A percentile compares a stretch with the other conserved stretches of the same genome.
phyloP scores from a whole-genome alignment of 1,284 basidiomycete species.

The Pyrrhoderma noxium region DNA sequence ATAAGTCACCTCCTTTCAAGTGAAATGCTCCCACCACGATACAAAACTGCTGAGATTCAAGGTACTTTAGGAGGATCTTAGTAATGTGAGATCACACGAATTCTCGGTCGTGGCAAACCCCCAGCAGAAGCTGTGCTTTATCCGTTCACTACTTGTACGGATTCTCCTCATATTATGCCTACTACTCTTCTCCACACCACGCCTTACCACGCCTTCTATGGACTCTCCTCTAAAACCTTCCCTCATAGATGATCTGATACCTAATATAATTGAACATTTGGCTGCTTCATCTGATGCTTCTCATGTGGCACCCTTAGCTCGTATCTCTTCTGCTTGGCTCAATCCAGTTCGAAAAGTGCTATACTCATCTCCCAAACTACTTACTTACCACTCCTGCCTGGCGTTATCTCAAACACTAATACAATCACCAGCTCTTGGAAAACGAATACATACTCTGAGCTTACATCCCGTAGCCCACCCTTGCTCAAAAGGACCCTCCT shows the following conservation, averaged over 20 bases:
- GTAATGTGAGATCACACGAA: no score
- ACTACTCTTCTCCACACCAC: no score
- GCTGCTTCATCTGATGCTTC: not conserved
- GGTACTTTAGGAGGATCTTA: no score
- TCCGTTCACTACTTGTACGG: no score
- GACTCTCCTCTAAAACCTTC: no score
- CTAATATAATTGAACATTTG: constrained; percentile 4
- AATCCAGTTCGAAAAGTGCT: not conserved
- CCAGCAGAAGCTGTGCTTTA: no score
- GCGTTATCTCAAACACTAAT: constrained; percentile 6
- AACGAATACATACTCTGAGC: not conserved
- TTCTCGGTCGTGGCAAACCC: no score
- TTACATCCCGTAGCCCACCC: constrained; percentile 4
- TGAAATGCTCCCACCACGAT: no score
- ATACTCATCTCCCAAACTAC: not conserved
- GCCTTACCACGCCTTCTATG: no score
- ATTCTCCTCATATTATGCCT: no score
- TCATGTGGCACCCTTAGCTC: constrained; percentile 6
- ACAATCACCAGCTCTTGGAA: not conserved
- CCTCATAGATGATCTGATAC: constrained; percentile 8
- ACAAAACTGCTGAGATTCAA: no score
- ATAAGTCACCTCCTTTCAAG: no score
- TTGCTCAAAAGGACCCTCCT: not conserved
- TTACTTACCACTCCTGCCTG: constrained; percentile 8
- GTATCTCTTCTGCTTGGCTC: constrained; percentile 7